Evolutionary conservation across 352 stramenopile species (phyloP).

Genomic region (Phytophthora pluvialis): DNA sequence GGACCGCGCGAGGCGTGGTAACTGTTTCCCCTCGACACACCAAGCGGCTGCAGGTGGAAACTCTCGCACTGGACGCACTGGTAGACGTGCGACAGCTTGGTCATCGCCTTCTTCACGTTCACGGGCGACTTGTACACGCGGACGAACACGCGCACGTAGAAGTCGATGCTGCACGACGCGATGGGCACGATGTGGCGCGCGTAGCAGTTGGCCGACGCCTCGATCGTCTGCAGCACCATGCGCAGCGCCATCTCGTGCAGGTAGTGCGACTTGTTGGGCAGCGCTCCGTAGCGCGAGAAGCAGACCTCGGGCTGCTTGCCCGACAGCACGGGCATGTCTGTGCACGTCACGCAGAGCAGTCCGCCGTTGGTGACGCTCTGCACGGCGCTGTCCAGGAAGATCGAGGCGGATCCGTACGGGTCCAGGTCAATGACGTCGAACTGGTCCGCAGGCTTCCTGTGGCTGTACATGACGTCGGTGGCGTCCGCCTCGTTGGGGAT

Average conservation of each 20-base stretch:
- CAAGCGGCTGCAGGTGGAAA: conserved; percentile 96
- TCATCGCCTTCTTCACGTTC: conserved; percentile 94
- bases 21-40: conserved; percentile 85
- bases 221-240: conserved; percentile 96
- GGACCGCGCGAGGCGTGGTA: conserved; percentile 84
- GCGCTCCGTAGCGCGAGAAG: conserved; percentile 84
- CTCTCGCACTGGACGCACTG: conserved; percentile 97
- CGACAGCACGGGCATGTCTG: conserved; percentile 96
- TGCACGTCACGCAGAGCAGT: conserved; percentile 99
- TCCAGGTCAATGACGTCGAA: conserved; percentile 99
- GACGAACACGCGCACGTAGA: conserved; percentile 99
- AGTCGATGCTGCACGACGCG: conserved; percentile 98
- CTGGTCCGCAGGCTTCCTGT: conserved; percentile 88
- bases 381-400: conserved; percentile 98
- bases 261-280: conserved; percentile 91
- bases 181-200: conserved; percentile 97
- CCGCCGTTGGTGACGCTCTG: conserved; percentile 95
- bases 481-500: conserved; percentile 88
- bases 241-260: conserved; percentile 89
- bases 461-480: conserved; percentile 89
- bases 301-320: conserved; percentile 91
- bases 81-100: conserved; percentile 89
- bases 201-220: conserved; percentile 95
- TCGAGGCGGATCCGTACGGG: conserved; percentile 98
- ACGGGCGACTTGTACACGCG: conserved; percentile 97